Conservation (phyloP, 805 yeast species). For the Zygoascus biomembranicola region DNA sequence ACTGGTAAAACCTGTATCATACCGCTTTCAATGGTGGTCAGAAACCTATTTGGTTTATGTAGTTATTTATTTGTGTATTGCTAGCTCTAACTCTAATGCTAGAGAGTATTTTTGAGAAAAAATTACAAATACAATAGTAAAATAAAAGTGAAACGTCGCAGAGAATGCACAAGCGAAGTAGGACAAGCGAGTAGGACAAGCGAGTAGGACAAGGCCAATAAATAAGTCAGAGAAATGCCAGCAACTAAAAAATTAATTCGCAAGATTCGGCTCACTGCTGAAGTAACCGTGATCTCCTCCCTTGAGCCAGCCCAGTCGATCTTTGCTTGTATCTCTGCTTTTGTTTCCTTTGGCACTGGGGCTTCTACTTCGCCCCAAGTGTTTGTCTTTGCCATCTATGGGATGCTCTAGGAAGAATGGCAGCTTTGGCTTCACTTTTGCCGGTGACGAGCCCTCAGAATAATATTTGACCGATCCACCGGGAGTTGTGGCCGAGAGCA, state of each 20-base stretch:
- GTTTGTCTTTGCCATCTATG: neutral
- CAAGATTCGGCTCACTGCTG: neutral
- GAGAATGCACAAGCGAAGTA: no score
- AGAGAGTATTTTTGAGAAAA: neutral
- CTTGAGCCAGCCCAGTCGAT: neutral
- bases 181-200: no score
- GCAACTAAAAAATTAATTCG: neutral
- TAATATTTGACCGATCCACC: slow-evolving; percentile 4
- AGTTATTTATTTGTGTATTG: no score
- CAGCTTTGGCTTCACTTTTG: slow-evolving; percentile 7
- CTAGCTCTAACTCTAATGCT: neutral
- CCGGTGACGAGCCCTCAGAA: slow-evolving; percentile 13
- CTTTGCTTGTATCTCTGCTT: neutral
- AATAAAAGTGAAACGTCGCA: neutral
- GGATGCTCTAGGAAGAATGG: slow-evolving; percentile 8
- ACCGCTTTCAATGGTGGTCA: no score
- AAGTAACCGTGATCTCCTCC: neutral
- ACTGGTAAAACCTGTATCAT: slow-evolving; percentile 8
- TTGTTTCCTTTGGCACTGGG: neutral
- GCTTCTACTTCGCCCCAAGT: neutral
- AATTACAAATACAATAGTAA: neutral
- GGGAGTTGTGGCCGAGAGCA: neutral
- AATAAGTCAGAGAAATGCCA: no score
- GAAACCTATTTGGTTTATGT: no score
- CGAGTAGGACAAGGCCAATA: no score